Evolutionary conservation across 257 asterid genomes (phyloP).

Genomic region (Verbena officinalis): DNA sequence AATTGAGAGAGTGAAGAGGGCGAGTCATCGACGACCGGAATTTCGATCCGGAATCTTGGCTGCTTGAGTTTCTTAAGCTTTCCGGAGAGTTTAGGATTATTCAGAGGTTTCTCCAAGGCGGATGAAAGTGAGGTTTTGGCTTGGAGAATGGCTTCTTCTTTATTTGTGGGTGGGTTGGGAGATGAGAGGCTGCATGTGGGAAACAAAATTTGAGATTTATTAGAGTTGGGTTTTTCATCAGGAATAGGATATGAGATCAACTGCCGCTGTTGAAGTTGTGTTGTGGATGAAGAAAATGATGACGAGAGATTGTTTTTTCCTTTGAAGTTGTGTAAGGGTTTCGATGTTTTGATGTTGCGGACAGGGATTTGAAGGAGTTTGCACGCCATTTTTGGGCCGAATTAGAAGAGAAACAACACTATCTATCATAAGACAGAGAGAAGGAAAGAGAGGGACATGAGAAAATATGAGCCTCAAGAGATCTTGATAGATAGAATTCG

Average conservation of each 20-base stretch:
- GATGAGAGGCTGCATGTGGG: constrained; percentile 52
- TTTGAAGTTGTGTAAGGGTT: constrained; percentile 25
- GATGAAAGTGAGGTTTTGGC: constrained; percentile 71
- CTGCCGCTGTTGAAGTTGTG: constrained; percentile 16
- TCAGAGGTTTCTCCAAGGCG: constrained; percentile 75
- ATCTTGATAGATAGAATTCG: not conserved
- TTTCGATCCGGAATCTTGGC: constrained; percentile 78
- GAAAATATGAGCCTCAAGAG: constrained; percentile 15
- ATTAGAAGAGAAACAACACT: not conserved
- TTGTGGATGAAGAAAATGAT: constrained; percentile 19
- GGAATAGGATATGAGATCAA: constrained; percentile 25
- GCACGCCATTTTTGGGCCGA: constrained; percentile 45
- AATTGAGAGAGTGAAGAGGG: constrained; percentile 59
- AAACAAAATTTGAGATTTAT: constrained; percentile 24
- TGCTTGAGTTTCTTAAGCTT: constrained; percentile 83
- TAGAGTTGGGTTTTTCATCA: constrained; percentile 21
- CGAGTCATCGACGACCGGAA: constrained; percentile 81
- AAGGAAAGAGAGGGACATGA: not conserved
- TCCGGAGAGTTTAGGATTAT: constrained; percentile 76
- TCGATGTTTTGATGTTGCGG: constrained; percentile 34
- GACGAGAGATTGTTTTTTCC: constrained; percentile 12
- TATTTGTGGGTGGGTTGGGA: constrained; percentile 73
- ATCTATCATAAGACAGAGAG: not conserved
- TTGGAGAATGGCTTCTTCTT: constrained; percentile 84
- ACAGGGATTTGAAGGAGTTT: constrained; percentile 36